phyloP scores from a whole-genome alignment of 352 stramenopile species.

The Ochromonadaceae sp. region DNA sequence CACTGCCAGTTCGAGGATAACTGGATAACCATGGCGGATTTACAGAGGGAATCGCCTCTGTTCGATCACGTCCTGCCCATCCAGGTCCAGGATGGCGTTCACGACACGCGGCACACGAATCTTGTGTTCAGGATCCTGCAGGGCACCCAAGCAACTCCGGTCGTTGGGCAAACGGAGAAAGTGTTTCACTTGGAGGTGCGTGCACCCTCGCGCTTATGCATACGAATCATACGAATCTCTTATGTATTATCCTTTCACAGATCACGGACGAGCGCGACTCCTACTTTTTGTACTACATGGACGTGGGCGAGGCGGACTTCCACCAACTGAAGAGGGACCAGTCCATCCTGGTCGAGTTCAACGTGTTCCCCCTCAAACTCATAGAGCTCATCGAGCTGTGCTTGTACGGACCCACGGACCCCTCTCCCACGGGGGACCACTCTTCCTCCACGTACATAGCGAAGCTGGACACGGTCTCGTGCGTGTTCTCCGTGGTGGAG shows the following conservation, averaged over 20 bases:
- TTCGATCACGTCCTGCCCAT: neutral
- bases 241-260: slow-evolving; percentile 27
- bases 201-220: no score
- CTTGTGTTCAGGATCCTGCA: neutral
- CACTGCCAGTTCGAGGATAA: no score
- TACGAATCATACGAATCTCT: neutral
- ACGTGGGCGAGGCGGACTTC: slow-evolving; percentile 82
- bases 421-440: neutral
- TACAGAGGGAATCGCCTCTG: neutral
- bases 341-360: slow-evolving; percentile 76
- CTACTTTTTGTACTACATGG: slow-evolving; percentile 76
- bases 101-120: neutral
- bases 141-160: neutral
- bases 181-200: slow-evolving; percentile 2
- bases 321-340: slow-evolving; percentile 81
- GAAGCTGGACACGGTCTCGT: slow-evolving; percentile 20
- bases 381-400: slow-evolving; percentile 76
- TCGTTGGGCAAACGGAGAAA: neutral
- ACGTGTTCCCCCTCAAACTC: slow-evolving; percentile 66
- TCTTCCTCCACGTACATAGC: slow-evolving; percentile 5
- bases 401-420: slow-evolving; percentile 46
- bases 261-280: slow-evolving; percentile 73
- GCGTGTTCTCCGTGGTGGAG: slow-evolving; percentile 75
- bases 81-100: neutral
- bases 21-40: no score